Evolutionary conservation across 108 stramenopile genomes (phyloP).

Genomic region (Aurantiochytrium sp.): DNA sequence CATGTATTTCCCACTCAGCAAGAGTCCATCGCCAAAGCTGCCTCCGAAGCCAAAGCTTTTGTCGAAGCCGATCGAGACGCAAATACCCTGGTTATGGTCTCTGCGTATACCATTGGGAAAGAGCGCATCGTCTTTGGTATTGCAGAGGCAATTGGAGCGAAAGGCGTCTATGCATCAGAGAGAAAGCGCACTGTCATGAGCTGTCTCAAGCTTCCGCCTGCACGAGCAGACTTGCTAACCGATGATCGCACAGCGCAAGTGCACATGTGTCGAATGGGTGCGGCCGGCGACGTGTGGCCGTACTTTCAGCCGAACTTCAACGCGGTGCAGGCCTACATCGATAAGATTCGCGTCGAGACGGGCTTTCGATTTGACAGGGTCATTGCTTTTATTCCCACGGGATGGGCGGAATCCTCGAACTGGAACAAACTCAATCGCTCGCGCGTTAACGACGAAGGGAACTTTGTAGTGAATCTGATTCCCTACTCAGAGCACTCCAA

Average conservation of each 20-base stretch:
- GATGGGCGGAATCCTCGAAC: conserved; percentile 57
- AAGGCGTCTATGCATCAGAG: conserved; percentile 44
- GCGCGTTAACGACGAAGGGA: conserved; percentile 6
- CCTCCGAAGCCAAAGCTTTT: conserved; percentile 30
- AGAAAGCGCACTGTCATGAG: conserved; percentile 45
- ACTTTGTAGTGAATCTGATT: conserved; percentile 36
- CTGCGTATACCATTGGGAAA: conserved; percentile 62
- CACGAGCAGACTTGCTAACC: conserved; percentile 26
- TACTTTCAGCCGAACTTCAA: conserved; percentile 57
- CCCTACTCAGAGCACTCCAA: conserved; percentile 20
- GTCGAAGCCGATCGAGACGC: conserved; percentile 13
- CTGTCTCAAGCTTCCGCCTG: conserved; percentile 35
- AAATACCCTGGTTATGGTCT: conserved; percentile 49
- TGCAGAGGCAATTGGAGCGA: conserved; percentile 27
- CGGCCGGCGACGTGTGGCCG: conserved; percentile 54
- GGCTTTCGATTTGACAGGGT: conserved; percentile 37
- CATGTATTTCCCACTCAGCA: conserved; percentile 53
- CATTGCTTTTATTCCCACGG: conserved; percentile 61
- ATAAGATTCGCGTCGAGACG: conserved; percentile 23
- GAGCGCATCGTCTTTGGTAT: conserved; percentile 56
- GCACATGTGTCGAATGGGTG: conserved; percentile 54
- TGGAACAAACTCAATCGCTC: conserved; percentile 56
- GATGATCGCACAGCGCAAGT: conserved; percentile 45
- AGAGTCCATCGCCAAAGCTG: conserved; percentile 45
- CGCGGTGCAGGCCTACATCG: conserved; percentile 37